Base-by-base conservation (phyloP, 2,329 filamentous ascomycete genomes). In the Neospermospora avenae region DNA sequence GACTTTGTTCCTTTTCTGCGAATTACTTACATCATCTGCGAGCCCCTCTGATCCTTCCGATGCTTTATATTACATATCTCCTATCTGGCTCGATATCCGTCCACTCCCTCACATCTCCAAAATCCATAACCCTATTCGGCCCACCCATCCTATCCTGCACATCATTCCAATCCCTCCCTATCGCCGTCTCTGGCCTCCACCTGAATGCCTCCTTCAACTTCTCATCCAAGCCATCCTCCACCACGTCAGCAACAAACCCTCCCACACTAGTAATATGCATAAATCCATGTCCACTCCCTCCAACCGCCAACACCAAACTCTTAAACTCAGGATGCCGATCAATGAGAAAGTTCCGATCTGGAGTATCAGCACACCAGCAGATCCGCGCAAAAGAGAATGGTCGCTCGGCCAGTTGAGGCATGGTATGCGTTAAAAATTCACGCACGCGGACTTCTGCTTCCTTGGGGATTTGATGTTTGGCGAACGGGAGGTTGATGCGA, bases 311-410 rank as follows among this genome's bases (percentile, higher is more conserved):
- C 2, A 80, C 68, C 22, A 82, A 66, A 25, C 74, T 76, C 37
- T 69, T 62, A 54, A 76, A 71, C 11, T 75, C 70, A 0, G 80
- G 79, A 68, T 84, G 80, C 31, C 71, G 70, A 55, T 78, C 77
- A 57, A 84, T 81, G 18, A 84, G 67, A 58, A 83, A 84, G 20
- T 78, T 73, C 2, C 80, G 75, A 67, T 84, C 80, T 0, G 78
- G 76, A 0, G 81, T 84, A 65, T 84, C 82, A 0, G 81, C 77
- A 65, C 81, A 81, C 81, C 82, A 84, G 70, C 81, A 84, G 34
- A 84, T 78, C 16, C 80, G 73, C 7, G 79, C 79, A 61, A 80
- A 82, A 20, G 71, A 75, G 53, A 84, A 78, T 0, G 75, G 74
- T 2, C 81, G 76, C 2, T 77, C 68, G 0, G 77, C 76, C 4